Evolutionary conservation across 345 rosid species (phyloP).

Genomic region (Ceriops zippeliana): DNA sequence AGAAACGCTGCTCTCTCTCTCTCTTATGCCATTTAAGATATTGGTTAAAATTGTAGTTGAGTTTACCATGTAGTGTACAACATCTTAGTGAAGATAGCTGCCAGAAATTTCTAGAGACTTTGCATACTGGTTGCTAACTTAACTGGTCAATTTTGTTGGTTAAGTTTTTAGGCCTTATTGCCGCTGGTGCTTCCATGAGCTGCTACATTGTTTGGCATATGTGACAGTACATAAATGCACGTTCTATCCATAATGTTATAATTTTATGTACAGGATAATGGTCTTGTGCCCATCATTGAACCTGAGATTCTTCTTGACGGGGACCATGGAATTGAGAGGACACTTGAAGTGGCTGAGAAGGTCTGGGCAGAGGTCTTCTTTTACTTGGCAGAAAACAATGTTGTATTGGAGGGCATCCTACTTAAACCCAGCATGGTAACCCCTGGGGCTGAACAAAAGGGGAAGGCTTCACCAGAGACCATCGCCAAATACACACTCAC

Average conservation of each 20-base stretch:
- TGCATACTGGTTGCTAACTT: too few species aligned
- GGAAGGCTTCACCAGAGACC: constrained; percentile 84
- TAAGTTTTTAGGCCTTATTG: too few species aligned
- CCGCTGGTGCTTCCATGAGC: too few species aligned
- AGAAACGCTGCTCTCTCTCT: not conserved
- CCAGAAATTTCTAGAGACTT: too few species aligned
- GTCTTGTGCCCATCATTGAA: constrained; percentile 97
- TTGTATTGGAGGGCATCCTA: constrained; percentile 79
- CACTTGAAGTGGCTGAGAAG: constrained; percentile 94
- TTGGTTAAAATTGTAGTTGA: too few species aligned
- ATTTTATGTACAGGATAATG: constrained; percentile 61
- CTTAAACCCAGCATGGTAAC: constrained; percentile 99
- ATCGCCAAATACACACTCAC: constrained; percentile 89
- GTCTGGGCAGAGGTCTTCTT: constrained; percentile 97
- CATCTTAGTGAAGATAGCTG: too few species aligned
- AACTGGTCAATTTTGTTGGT: too few species aligned
- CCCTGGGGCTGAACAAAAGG: constrained; percentile 93
- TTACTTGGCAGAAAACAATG: constrained; percentile 93
- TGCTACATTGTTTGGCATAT: not conserved
- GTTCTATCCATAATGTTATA: not conserved
- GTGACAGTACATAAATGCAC: not conserved
- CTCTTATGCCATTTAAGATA: too few species aligned
- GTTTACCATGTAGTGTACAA: too few species aligned
- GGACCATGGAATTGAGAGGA: constrained; percentile 88
- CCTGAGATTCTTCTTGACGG: constrained; percentile 99